Base-by-base conservation (phyloP, 2,329 filamentous ascomycete species). In the Paramyrothecium roridum region DNA sequence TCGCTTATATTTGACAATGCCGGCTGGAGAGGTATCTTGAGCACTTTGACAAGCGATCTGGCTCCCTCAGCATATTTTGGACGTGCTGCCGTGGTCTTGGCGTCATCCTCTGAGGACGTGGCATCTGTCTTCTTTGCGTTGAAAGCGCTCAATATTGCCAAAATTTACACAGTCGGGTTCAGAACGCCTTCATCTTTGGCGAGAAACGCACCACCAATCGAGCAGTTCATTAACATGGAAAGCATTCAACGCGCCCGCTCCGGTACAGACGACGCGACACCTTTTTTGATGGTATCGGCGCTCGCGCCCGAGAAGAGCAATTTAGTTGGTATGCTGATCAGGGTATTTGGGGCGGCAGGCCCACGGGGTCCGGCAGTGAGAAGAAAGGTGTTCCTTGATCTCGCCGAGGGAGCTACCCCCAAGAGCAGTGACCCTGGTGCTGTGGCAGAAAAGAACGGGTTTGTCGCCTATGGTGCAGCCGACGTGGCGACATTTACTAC, bases 111-210 rank as follows among this genome's bases (percentile, higher is more conserved):
- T 46, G 85, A 90, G 54, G 89, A 93, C 61, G 91, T 91, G 4
- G 88, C 90, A 2, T 87, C 89, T 1, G 84, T 87, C 2, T 87
- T 96, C 58, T 96, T 90, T 64, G 91, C 91, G 0, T 76, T 96
- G 56, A 86, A 86, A 62, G 89, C 87, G 43, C 80, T 96, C 26
- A 85, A 84, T 53, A 85, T 93, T 52, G 86, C 87, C 37, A 88
- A 90, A 55, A 88, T 96, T 43, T 93, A 93, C 70, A 93, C 90
- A 0, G 89, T 93, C 48, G 91, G 91, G 1, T 95, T 96, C 75
- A 86, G 84, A 65, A 86, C 83, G 58, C 72, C 84, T 59, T 67
- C 81, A 64, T 63, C 83, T 1, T 76, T 92, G n/a, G 83, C 85
- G 3, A 77, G 78, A 2, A 86, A 86, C 43, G 71, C 73, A 2